Evolutionary conservation across 1,139 yeast species (phyloP).

Genomic region (Debaryomyces coudertii): DNA sequence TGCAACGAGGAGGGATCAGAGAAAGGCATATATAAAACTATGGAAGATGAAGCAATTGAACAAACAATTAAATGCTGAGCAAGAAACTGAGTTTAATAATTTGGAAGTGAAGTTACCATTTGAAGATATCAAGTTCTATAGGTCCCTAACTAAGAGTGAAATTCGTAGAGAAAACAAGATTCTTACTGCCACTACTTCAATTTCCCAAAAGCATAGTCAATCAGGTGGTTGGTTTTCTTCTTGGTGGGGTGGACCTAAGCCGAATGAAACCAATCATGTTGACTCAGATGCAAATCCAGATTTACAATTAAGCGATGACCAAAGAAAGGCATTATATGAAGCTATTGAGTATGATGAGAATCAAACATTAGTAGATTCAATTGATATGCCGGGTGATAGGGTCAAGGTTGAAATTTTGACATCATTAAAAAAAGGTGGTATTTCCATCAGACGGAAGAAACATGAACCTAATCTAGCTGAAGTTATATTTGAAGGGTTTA

Average conservation of each 20-base stretch:
- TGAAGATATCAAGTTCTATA: conserved; percentile 83
- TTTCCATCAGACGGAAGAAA: conserved; percentile 55
- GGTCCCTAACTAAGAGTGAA: conserved; percentile 76
- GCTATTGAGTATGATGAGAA: conserved; percentile 91
- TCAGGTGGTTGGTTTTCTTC: conserved; percentile 58
- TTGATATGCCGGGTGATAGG: conserved; percentile 75
- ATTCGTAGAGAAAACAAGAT: conserved; percentile 54
- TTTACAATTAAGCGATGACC: conserved; percentile 62
- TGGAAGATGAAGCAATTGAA: conserved; percentile 61
- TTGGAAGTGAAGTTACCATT: conserved; percentile 65
- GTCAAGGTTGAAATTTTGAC: conserved; percentile 69
- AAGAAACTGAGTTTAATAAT: conserved; percentile 44
- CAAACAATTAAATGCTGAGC: conserved; percentile 32
- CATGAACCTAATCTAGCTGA: conserved; percentile 62
- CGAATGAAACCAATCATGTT: conserved; percentile 13
- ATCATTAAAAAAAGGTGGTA: conserved; percentile 74
- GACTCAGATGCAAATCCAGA: conserved; percentile 19
- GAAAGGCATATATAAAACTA: conserved; percentile 66
- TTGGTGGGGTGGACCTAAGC: conserved; percentile 53
- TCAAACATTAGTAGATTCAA: conserved; percentile 51
- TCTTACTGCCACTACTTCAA: neutral
- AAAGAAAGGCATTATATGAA: conserved; percentile 81
- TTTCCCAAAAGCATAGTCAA: conserved; percentile 3
- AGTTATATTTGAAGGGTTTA: conserved; percentile 80
- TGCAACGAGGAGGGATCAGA: conserved; percentile 68